Evolutionary conservation across 305 asterid species (phyloP), one percentile per base, ranked within the genome.

Genomic region (Fraxinus paxiana): DNA sequence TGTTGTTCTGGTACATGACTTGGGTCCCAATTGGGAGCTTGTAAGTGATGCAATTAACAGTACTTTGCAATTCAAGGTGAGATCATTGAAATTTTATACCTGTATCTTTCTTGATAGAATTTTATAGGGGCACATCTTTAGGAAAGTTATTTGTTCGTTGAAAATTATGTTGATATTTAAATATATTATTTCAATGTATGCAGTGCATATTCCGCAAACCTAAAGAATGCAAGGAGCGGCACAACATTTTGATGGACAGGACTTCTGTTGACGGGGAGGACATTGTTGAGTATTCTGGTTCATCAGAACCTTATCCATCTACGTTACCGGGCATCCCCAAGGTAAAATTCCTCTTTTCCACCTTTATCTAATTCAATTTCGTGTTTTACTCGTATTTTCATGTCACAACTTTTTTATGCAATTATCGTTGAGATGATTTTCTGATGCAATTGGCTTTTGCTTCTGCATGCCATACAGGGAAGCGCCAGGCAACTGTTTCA

Each of bases 11-110:
- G 95, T 88, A 80, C 97, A 93, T 80, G 97, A 93, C 87, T 61
- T 92, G 91, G 97, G 97, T 72, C 93, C 94, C 20, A 90, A 93
- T 84, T 93, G 97, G 97, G 97, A 92, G 97, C 94, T 93, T 77
- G 88, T 93, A 30, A 93, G 95, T 76, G 95, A 93, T 90, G 97
- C 95, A 80, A 82, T 93, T 77, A 93, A 92, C 87, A 85, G 89
- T 84, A 85, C 97, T 71, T 83, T 90, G 89, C 91, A 88, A 82
- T 93, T 93, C 85, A 92, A 90, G 97, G 97, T 93, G 81, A 79
- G 87, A 35, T 83, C 33, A 28, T 78, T 38, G 43, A 31, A 41
- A 61, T 24, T 74, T 9, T 77, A 51, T 74, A 7, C 73, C 20
- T 67, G 18, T 30, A 76, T 67, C 75, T 72, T 73, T 77, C 72